Percentiles rank a stretch among this genome's conserved stretches.
Evolutionary conservation across 768 basidiomycete species (phyloP).

Genomic region (Rhizopogon vesiculosus): DNA sequence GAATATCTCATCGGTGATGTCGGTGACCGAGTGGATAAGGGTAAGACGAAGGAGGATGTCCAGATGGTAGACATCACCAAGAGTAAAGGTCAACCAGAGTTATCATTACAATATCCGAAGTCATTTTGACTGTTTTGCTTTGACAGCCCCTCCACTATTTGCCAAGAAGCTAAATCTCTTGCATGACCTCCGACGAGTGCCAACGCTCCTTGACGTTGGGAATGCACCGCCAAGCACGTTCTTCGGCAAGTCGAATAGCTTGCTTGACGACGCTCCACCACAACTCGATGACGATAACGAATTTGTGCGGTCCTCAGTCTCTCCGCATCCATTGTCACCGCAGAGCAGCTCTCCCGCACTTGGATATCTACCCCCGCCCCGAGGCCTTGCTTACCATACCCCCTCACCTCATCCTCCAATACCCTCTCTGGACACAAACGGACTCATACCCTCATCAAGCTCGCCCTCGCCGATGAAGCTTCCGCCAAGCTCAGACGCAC

Average conservation of each 20-base stretch:
- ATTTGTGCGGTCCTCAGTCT: slow-evolving; percentile 4
- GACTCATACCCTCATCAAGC: slow-evolving; percentile 55
- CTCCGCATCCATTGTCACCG: slow-evolving; percentile 18
- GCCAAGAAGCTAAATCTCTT: slow-evolving; percentile 16
- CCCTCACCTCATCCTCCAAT: slow-evolving; percentile 6
- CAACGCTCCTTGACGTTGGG: not conserved
- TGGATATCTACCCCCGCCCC: not conserved
- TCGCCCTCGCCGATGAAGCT: slow-evolving; percentile 51
- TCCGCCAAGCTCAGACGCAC: slow-evolving; percentile 14
- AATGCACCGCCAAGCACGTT: not conserved
- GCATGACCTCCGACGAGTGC: slow-evolving; percentile 10
- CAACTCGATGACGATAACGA: slow-evolving; percentile 9
- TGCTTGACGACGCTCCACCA: slow-evolving; percentile 19
- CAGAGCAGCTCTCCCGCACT: slow-evolving; percentile 23
- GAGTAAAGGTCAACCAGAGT: slow-evolving; percentile 27
- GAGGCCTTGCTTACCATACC: not conserved
- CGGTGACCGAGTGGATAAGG: slow-evolving; percentile 12
- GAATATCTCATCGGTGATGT: slow-evolving; percentile 27
- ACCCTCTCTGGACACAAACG: slow-evolving; percentile 19
- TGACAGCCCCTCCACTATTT: slow-evolving; percentile 14
- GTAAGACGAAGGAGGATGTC: slow-evolving; percentile 26
- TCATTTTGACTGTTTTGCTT: not conserved
- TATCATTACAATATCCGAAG: not conserved
- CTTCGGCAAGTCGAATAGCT: slow-evolving; percentile 32
- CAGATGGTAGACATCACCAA: slow-evolving; percentile 35